phyloP scores from a whole-genome alignment of 176 grass and related monocot genomes.

The Carex parvula region DNA sequence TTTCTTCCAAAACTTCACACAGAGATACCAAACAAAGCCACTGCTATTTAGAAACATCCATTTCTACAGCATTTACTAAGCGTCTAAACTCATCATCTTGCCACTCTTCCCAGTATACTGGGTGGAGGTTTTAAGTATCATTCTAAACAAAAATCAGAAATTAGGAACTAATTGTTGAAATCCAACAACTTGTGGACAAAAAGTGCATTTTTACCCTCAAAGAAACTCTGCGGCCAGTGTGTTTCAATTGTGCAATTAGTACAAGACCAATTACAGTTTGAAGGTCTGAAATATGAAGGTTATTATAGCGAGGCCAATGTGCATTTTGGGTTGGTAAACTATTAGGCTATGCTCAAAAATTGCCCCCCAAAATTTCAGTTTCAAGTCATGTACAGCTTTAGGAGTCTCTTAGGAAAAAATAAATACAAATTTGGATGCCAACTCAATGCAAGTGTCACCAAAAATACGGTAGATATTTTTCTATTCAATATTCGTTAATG shows the following conservation, averaged over 20 bases:
- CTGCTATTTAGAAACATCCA: background rate
- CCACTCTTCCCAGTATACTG: background rate
- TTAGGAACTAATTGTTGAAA: background rate
- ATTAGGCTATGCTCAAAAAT: background rate
- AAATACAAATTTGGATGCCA: background rate
- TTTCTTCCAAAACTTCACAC: background rate
- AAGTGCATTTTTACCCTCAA: background rate
- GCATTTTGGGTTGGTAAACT: background rate
- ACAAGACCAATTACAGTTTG: background rate
- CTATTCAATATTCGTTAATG: slow-evolving; percentile 4
- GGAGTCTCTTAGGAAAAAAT: background rate
- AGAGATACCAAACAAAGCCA: background rate
- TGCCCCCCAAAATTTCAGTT: background rate
- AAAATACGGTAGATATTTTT: background rate
- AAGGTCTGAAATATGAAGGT: background rate
- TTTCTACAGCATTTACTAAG: background rate
- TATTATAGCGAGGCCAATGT: background rate
- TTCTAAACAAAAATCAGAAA: background rate
- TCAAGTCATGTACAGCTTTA: background rate
- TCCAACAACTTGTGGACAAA: background rate
- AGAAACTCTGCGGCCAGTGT: background rate
- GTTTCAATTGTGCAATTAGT: background rate
- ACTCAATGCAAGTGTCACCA: background rate
- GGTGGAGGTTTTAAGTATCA: background rate
- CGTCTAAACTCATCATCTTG: background rate